phyloP scores from a whole-genome alignment of 371 early-diverging fungal genomes.

The Lichtheimia hyalospora region DNA sequence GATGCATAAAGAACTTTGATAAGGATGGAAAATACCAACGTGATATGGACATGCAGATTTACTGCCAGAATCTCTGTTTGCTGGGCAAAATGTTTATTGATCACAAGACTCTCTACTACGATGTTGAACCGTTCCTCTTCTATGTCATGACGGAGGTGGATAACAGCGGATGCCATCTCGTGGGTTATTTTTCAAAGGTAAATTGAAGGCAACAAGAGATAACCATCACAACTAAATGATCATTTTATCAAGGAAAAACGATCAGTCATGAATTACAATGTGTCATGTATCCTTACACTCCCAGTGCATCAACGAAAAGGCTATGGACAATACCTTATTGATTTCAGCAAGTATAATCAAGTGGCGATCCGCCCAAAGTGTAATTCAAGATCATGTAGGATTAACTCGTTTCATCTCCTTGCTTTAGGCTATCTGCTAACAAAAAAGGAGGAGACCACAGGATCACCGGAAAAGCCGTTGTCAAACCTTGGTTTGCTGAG shows the following conservation, averaged over 20 bases:
- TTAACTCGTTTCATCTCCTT: background rate
- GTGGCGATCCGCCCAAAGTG: slow-evolving; percentile 65
- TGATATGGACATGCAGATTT: slow-evolving; percentile 30
- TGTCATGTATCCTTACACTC: slow-evolving; percentile 98
- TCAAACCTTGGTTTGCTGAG: slow-evolving; percentile 95
- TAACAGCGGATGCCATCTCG: slow-evolving; percentile 85
- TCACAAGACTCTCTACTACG: slow-evolving; percentile 99
- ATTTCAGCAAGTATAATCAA: slow-evolving; percentile 91
- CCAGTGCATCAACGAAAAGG: slow-evolving; percentile 98
- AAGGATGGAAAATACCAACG: background rate
- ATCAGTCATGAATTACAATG: slow-evolving; percentile 89
- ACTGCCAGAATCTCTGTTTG: slow-evolving; percentile 98
- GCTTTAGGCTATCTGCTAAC: slow-evolving; percentile 82
- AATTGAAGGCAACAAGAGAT: background rate
- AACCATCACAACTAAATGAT: background rate
- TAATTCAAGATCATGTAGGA: background rate
- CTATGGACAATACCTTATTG: slow-evolving; percentile 96
- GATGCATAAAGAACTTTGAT: background rate
- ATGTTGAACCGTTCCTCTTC: slow-evolving; percentile 99
- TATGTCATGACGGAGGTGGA: slow-evolving; percentile 92
- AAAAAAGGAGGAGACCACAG: slow-evolving; percentile 82
- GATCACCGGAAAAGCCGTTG: slow-evolving; percentile 98
- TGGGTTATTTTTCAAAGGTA: slow-evolving; percentile 99
- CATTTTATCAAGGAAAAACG: slow-evolving; percentile 85
- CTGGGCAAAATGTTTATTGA: slow-evolving; percentile 99